phyloP scores from a whole-genome alignment of 345 rosid genomes.

The Aquilaria yunnanensis region DNA sequence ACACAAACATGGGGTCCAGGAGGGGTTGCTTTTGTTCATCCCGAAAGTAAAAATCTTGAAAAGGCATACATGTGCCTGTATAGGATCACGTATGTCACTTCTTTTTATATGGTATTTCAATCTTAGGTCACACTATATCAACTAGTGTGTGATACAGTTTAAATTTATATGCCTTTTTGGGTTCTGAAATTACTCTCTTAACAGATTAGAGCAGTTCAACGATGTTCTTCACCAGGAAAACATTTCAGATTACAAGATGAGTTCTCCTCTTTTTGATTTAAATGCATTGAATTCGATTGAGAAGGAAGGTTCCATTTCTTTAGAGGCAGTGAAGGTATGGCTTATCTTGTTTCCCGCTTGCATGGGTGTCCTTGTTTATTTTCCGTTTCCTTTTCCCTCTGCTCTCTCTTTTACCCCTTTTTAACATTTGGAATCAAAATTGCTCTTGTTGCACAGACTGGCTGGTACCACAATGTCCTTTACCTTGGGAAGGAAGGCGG shows the following conservation, averaged over 20 bases:
- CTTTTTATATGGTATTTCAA: not conserved
- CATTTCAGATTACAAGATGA: constrained; percentile 22
- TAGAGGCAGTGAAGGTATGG: constrained; percentile 56
- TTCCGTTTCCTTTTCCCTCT: too few relatives aligned
- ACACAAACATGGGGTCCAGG: constrained; percentile 67
- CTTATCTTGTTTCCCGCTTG: not conserved
- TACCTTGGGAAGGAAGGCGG: constrained; percentile 58
- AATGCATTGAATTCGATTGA: constrained; percentile 29
- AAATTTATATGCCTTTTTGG: not conserved
- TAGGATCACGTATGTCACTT: constrained; percentile 62
- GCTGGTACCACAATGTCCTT: constrained; percentile 69
- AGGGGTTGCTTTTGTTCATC: constrained; percentile 83
- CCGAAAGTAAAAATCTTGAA: constrained; percentile 35
- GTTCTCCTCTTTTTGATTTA: constrained; percentile 47
- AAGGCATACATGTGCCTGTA: constrained; percentile 57
- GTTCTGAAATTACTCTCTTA: not conserved
- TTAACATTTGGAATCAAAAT: not conserved
- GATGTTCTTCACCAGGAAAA: constrained; percentile 82
- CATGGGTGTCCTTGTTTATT: not conserved
- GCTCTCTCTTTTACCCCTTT: too few relatives aligned
- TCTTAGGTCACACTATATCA: not conserved
- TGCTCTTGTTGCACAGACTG: constrained; percentile 46
- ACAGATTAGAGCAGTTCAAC: constrained; percentile 94
- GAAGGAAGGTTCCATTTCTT: constrained; percentile 34
- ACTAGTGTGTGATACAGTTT: not conserved